Conservation (phyloP, 108 stramenopile genomes). For the Aurantiochytrium sp. region DNA sequence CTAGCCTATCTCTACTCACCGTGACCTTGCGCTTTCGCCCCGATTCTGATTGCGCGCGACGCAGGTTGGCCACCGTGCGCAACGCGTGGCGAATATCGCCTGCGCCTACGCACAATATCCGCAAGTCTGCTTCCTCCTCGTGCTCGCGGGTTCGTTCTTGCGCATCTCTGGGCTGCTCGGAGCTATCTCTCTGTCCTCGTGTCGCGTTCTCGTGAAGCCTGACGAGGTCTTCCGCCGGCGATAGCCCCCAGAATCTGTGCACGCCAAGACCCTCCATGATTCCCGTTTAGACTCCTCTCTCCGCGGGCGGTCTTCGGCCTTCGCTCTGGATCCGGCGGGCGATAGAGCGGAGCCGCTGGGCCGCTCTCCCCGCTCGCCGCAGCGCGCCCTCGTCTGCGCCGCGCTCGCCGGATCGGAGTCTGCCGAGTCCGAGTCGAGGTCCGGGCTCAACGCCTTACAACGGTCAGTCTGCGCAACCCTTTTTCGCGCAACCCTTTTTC, state of each 20-base stretch:
- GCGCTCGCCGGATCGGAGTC: too few relatives aligned
- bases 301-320: neutral
- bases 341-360: too few relatives aligned
- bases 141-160: too few relatives aligned
- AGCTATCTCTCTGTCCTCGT: neutral
- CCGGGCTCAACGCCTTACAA: too few relatives aligned
- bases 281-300: neutral
- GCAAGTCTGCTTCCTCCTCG: neutral
- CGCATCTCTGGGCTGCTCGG: too few relatives aligned
- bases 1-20: neutral
- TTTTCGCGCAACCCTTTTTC: neutral
- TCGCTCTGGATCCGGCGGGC: too few relatives aligned
- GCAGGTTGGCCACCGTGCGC: slow-evolving; percentile 39
- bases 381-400: too few relatives aligned
- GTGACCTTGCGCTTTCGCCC: too few relatives aligned
- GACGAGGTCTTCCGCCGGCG: slow-evolving; percentile 28
- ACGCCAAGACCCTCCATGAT: slow-evolving; percentile 31
- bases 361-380: too few relatives aligned
- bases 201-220: neutral
- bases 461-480: neutral
- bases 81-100: slow-evolving; percentile 53
- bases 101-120: slow-evolving; percentile 28
- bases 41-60: neutral
- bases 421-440: too few relatives aligned
- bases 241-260: slow-evolving; percentile 39